These are phyloP conservation scores for Candida glucosophila DNA, from an alignment of 1,139 yeast genomes.

Conservation along the genomic window DNA sequence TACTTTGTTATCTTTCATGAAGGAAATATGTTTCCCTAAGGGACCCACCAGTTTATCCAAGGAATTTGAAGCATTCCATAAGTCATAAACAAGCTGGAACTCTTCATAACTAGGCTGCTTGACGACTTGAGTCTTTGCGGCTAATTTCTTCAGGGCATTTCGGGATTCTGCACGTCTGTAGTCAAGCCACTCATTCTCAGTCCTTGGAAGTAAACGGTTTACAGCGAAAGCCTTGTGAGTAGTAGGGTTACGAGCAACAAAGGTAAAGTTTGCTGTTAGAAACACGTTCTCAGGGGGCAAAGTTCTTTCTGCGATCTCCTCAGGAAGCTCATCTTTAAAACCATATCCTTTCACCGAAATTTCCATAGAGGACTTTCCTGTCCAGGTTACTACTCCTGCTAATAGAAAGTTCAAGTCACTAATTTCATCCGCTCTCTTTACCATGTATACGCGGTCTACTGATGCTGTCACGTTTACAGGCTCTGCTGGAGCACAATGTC, in stretches of 20 bases:
- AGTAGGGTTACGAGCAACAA: conserved; percentile 88
- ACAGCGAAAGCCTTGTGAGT: conserved; percentile 84
- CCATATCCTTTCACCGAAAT: conserved; percentile 85
- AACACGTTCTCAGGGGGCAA: conserved; percentile 43
- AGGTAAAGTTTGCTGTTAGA: conserved; percentile 84
- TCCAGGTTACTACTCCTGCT: conserved; percentile 88
- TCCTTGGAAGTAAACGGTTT: conserved; percentile 66
- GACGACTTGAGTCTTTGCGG: conserved; percentile 54
- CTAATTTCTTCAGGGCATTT: conserved; percentile 73
- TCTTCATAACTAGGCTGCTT: conserved; percentile 70
- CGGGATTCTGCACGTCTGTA: conserved; percentile 85
- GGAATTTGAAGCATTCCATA: conserved; percentile 59
- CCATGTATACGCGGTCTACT: conserved; percentile 85
- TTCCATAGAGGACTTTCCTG: conserved; percentile 93
- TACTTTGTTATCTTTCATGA: conserved; percentile 65
- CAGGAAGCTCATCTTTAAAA: conserved; percentile 43
- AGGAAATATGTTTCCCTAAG: conserved; percentile 40
- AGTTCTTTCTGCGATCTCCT: conserved; percentile 37
- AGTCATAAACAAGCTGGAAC: conserved; percentile 61
- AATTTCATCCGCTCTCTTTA: conserved; percentile 76
- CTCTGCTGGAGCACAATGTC: conserved; percentile 84
- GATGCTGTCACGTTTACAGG: conserved; percentile 93
- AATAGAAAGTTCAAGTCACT: conserved; percentile 66
- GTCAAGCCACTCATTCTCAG: conserved; percentile 71
- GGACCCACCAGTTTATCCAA: conserved; percentile 18